These are phyloP conservation scores for Mentha longifolia DNA, from an alignment of 257 asterid genomes.

Conservation along the genomic window DNA sequence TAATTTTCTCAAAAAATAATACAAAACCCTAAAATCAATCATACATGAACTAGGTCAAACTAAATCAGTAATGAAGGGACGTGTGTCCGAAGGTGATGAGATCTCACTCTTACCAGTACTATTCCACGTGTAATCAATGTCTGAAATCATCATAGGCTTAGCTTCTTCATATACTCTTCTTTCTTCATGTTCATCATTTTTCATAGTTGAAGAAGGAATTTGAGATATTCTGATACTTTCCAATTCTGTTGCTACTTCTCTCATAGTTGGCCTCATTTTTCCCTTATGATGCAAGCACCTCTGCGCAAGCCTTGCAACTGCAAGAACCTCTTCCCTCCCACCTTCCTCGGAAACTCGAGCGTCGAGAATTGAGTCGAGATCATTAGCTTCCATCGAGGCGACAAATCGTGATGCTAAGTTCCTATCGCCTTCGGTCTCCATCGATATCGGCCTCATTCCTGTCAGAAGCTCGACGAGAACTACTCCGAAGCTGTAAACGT, in stretches of 20 bases:
- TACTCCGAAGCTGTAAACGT: too few species aligned
- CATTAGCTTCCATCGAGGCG: too few species aligned
- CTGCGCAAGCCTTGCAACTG: too few species aligned
- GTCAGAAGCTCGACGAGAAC: too few species aligned
- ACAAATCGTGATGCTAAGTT: too few species aligned
- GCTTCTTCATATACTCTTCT: background rate
- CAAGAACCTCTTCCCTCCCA: too few species aligned
- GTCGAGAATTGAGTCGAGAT: too few species aligned
- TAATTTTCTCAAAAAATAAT: background rate
- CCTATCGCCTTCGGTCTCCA: too few species aligned
- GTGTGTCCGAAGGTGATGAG: constrained; percentile 10
- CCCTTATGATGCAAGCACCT: too few species aligned
- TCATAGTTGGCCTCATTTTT: too few species aligned
- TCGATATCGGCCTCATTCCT: too few species aligned
- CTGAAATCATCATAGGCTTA: background rate
- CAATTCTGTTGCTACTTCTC: constrained; percentile 35
- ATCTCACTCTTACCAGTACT: constrained; percentile 8
- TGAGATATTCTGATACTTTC: constrained; percentile 20
- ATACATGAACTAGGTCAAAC: background rate
- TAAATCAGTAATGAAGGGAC: constrained; percentile 15
- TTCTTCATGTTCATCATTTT: constrained; percentile 3
- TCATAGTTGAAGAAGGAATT: background rate
- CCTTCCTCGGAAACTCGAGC: too few species aligned
- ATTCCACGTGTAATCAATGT: constrained; percentile 17
- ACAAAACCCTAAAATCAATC: background rate